A percentile compares a stretch with the other conserved stretches of the same genome.
Conservation (phyloP, 2,329 filamentous ascomycete species). For the Bipolaris oryzae region DNA sequence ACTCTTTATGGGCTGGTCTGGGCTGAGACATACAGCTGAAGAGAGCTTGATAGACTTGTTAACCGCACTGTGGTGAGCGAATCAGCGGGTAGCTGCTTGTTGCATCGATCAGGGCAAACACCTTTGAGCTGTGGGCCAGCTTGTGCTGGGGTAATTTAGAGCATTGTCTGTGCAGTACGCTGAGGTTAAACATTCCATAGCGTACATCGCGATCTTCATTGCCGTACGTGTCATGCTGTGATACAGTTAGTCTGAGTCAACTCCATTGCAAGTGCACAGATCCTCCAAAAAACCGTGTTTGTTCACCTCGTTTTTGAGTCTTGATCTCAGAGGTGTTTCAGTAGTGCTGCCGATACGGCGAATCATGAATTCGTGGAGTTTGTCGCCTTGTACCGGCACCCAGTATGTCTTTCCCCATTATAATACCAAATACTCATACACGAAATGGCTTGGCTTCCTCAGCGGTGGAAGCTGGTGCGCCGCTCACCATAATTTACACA, state of each 20-base stretch:
- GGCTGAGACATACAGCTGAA: slow-evolving; percentile 31
- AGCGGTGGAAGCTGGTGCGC: neutral
- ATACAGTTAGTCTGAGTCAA: neutral
- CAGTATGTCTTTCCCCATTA: neutral
- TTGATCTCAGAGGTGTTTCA: neutral
- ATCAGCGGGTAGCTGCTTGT: slow-evolving; percentile 12
- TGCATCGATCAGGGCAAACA: slow-evolving; percentile 13
- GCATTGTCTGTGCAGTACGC: neutral
- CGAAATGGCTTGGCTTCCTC: neutral
- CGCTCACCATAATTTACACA: slow-evolving; percentile 6
- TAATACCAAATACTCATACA: neutral
- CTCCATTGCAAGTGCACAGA: neutral
- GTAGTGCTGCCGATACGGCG: neutral
- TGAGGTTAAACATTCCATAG: neutral
- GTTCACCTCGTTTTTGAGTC: neutral
- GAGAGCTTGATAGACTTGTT: slow-evolving; percentile 14
- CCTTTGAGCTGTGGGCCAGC: neutral
- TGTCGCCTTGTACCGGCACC: neutral
- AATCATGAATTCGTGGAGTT: neutral
- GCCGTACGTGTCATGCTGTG: neutral
- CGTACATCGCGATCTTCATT: neutral
- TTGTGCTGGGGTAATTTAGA: neutral
- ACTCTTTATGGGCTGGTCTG: slow-evolving; percentile 18
- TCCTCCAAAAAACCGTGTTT: neutral
- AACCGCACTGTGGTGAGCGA: slow-evolving; percentile 14